These are phyloP conservation scores for Plenodomus lindquistii DNA, from an alignment of 2,329 filamentous ascomycete species.

Conservation along the genomic window DNA sequence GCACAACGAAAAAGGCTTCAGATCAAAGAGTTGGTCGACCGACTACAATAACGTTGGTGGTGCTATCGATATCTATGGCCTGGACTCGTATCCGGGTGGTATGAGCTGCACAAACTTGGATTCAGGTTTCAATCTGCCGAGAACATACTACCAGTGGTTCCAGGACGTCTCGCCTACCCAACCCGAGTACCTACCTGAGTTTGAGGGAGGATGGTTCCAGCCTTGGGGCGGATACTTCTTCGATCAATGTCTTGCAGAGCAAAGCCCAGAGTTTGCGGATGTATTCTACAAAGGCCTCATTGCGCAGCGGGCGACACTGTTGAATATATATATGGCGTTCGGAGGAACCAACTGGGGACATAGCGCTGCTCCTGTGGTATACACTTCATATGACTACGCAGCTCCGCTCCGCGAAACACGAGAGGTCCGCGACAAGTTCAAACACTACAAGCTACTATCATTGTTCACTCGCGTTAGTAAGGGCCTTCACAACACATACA, in stretches of 20 bases:
- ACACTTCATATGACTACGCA: constrained; percentile 52
- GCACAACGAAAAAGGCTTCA: constrained; percentile 57
- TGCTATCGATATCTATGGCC: constrained; percentile 55
- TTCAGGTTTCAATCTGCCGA: constrained; percentile 54
- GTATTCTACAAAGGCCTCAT: constrained; percentile 63
- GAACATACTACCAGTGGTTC: constrained; percentile 62
- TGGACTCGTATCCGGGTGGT: constrained; percentile 54
- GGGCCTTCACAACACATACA: constrained; percentile 56
- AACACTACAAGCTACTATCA: constrained; percentile 59
- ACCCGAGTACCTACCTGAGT: constrained; percentile 58
- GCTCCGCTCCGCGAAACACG: constrained; percentile 60
- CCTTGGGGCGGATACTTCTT: constrained; percentile 59
- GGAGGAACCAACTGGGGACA: constrained; percentile 63
- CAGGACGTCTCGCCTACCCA: constrained; percentile 59
- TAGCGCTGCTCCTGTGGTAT: constrained; percentile 50
- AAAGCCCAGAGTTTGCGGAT: constrained; percentile 55
- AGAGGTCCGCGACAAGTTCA: constrained; percentile 57
- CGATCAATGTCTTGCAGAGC: constrained; percentile 54
- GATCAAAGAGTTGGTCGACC: constrained; percentile 56
- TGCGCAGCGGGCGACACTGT: constrained; percentile 54
- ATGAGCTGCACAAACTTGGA: constrained; percentile 56
- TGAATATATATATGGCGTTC: constrained; percentile 58
- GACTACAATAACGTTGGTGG: constrained; percentile 62
- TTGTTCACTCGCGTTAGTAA: constrained; percentile 58
- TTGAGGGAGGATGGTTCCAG: constrained; percentile 59